Evolutionary conservation across 345 rosid genomes (phyloP).

Genomic region (Rubroshorea leprosula): DNA sequence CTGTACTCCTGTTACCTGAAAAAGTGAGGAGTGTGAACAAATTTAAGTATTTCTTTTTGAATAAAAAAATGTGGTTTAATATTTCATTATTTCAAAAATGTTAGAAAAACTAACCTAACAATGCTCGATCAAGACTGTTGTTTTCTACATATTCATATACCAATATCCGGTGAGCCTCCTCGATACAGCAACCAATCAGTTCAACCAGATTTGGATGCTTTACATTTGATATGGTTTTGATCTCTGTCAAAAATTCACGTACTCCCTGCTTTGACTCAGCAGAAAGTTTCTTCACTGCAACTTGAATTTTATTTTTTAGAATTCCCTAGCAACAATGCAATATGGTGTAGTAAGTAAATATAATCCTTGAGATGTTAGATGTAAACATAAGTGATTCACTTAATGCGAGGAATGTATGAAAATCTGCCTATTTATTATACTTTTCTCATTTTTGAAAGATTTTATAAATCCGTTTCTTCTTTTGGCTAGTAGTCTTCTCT

Average conservation of each 20-base stretch:
- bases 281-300: conserved; percentile 75
- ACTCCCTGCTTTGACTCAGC: conserved; percentile 72
- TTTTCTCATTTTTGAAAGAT: too few species aligned
- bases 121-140: conserved; percentile 48
- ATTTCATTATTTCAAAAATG: background rate
- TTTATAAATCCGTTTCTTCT: too few species aligned
- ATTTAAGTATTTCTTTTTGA: background rate
- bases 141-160: conserved; percentile 59
- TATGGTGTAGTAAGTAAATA: too few species aligned
- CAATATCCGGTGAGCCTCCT: conserved; percentile 39
- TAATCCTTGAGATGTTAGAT: background rate
- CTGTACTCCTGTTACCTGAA: conserved; percentile 41
- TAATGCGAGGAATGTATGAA: too few species aligned
- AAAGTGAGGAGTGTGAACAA: conserved; percentile 6
- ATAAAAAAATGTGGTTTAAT: background rate
- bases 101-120: conserved; percentile 39
- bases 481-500: too few species aligned
- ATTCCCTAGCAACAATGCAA: conserved; percentile 41
- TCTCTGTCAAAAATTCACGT: conserved; percentile 52
- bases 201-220: conserved; percentile 61
- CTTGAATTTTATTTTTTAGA: conserved; percentile 48
- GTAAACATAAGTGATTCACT: background rate
- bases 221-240: conserved; percentile 38
- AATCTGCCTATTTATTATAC: too few species aligned
- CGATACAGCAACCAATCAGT: conserved; percentile 46